These are phyloP conservation scores for Hansfordia pulvinata DNA, from an alignment of 2,329 filamentous ascomycete genomes.

Conservation along the genomic window DNA sequence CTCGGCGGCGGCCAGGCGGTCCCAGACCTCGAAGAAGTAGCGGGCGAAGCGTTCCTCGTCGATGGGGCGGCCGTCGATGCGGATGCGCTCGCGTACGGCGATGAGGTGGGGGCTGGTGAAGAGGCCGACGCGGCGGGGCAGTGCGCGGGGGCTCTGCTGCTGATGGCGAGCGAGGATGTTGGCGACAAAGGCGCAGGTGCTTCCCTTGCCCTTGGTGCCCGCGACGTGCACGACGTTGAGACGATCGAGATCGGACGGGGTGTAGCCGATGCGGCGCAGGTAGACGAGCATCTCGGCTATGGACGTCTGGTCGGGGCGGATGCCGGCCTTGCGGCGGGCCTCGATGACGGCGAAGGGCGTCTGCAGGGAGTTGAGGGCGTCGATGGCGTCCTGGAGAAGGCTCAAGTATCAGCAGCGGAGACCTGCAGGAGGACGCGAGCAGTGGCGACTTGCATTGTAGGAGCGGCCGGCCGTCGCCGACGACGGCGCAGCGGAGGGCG, in stretches of 20 bases:
- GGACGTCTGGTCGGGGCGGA: constrained; percentile 53
- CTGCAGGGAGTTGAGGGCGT: constrained; percentile 79
- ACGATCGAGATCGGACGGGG: constrained; percentile 39
- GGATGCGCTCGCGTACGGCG: constrained; percentile 53
- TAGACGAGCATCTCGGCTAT: constrained; percentile 72
- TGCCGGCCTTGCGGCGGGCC: constrained; percentile 60
- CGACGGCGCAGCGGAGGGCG: too few relatives aligned
- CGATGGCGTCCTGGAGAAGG: constrained; percentile 66
- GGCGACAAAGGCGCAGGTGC: constrained; percentile 54
- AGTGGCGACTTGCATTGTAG: too few relatives aligned
- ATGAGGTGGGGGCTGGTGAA: constrained; percentile 60
- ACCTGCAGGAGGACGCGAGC: too few relatives aligned
- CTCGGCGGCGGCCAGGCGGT: constrained; percentile 29
- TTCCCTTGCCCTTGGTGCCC: constrained; percentile 68
- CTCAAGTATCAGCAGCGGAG: too few relatives aligned
- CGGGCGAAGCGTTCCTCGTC: constrained; percentile 43
- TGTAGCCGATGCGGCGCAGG: constrained; percentile 65
- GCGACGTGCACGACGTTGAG: constrained; percentile 58
- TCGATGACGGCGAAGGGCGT: constrained; percentile 75
- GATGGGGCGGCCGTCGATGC: constrained; percentile 44
- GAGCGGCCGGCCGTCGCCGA: too few relatives aligned
- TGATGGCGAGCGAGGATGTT: constrained; percentile 45
- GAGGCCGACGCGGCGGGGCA: constrained; percentile 39
- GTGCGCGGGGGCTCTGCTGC: constrained; percentile 8
- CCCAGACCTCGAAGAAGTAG: constrained; percentile 59